Conservation (phyloP, 495 filamentous ascomycete species). For the Podospora australis region DNA sequence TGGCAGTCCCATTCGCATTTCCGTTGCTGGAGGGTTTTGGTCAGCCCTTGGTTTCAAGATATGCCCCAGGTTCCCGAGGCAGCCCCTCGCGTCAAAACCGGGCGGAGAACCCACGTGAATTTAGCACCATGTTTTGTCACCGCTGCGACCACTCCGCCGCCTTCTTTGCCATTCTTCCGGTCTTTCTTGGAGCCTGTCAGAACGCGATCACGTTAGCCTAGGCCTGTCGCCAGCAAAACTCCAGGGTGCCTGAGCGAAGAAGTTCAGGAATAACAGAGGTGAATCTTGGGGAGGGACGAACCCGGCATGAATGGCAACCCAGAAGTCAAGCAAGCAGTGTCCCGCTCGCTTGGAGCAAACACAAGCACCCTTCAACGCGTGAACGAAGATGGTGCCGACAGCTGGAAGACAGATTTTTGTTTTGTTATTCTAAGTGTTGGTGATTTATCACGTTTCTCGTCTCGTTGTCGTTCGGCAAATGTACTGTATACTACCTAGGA, state of each 20-base stretch:
- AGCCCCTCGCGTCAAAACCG: too few species aligned
- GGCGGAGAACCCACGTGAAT: conserved; percentile 40
- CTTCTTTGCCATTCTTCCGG: conserved; percentile 47
- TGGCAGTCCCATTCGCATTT: not conserved
- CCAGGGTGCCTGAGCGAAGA: not conserved
- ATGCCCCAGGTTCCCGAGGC: too few species aligned
- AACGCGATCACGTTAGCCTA: conserved; percentile 9
- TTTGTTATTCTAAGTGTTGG: not conserved
- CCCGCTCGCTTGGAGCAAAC: conserved; percentile 27
- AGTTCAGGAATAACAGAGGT: not conserved
- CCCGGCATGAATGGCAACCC: conserved; percentile 40
- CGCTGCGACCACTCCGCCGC: conserved; percentile 44
- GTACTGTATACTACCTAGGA: not conserved
- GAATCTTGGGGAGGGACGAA: conserved; percentile 24
- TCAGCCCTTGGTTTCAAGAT: conserved; percentile 17
- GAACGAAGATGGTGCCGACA: conserved; percentile 1
- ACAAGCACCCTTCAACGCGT: conserved; percentile 1
- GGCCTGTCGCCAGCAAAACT: not conserved
- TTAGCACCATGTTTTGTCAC: conserved; percentile 46
- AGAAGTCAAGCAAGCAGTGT: conserved; percentile 26
- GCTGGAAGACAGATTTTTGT: not conserved
- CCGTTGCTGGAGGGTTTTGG: conserved; percentile 20
- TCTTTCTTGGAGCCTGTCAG: conserved; percentile 41
- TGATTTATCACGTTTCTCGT: not conserved
- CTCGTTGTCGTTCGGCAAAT: not conserved